Conservation (phyloP, 768 basidiomycete genomes). For the Nidularia sp. region DNA sequence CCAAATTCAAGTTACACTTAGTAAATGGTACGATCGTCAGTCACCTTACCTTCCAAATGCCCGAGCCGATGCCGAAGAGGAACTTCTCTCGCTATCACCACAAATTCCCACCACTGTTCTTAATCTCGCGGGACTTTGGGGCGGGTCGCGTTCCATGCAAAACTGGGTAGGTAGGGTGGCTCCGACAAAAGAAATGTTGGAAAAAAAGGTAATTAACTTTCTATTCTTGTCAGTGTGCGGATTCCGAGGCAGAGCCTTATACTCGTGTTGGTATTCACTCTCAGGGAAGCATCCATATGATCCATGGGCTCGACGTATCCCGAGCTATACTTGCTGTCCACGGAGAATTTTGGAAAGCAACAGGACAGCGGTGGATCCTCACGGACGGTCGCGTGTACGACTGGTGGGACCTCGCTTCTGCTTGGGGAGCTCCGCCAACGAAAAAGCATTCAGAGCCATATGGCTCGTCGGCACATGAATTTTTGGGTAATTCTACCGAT, state of each 20-base stretch:
- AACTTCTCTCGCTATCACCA: slow-evolving; percentile 43
- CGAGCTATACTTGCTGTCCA: slow-evolving; percentile 59
- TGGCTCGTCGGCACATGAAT: not conserved
- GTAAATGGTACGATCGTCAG: slow-evolving; percentile 49
- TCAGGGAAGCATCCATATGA: slow-evolving; percentile 56
- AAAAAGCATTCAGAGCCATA: not conserved
- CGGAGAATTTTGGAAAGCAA: slow-evolving; percentile 32
- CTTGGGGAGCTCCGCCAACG: slow-evolving; percentile 35
- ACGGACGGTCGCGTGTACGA: slow-evolving; percentile 57
- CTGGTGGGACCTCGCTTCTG: slow-evolving; percentile 64
- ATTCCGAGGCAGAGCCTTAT: not conserved
- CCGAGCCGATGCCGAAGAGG: slow-evolving; percentile 49
- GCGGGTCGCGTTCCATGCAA: slow-evolving; percentile 40
- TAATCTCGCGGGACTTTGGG: slow-evolving; percentile 63
- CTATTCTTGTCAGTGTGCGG: not conserved
- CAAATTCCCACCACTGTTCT: slow-evolving; percentile 46
- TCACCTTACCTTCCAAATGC: slow-evolving; percentile 38
- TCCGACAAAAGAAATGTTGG: slow-evolving; percentile 49
- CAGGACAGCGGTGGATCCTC: slow-evolving; percentile 52
- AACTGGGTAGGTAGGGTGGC: slow-evolving; percentile 56
- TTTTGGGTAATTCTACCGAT: not conserved
- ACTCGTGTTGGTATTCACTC: not conserved
- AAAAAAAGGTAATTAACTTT: slow-evolving; percentile 32
- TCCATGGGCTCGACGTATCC: slow-evolving; percentile 59
- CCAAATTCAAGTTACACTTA: slow-evolving; percentile 3